A percentile compares a stretch with the other conserved stretches of the same genome.
Conservation (phyloP, 2,329 filamentous ascomycete species). For the Epicoccum nigrum region DNA sequence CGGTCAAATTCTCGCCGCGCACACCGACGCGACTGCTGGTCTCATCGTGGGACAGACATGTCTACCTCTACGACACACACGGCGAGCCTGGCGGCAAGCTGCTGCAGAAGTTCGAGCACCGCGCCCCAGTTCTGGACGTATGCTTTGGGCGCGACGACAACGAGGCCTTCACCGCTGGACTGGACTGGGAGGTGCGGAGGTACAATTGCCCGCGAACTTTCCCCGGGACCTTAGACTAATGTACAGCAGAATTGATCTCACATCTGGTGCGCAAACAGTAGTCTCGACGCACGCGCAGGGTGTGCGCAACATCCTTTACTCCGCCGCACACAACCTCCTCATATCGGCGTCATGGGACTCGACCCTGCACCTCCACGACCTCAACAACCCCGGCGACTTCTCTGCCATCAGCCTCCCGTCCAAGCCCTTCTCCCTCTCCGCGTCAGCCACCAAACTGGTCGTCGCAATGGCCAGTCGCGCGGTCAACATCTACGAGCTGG, state of each 20-base stretch:
- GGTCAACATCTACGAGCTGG: slow-evolving; percentile 93
- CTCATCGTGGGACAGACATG: slow-evolving; percentile 90
- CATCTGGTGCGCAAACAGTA: slow-evolving; percentile 72
- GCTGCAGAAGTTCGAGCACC: slow-evolving; percentile 76
- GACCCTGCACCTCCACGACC: slow-evolving; percentile 83
- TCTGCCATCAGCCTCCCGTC: slow-evolving; percentile 74
- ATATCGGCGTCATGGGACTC: slow-evolving; percentile 93
- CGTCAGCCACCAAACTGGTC: slow-evolving; percentile 83
- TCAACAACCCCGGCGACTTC: slow-evolving; percentile 60
- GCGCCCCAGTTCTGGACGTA: slow-evolving; percentile 85
- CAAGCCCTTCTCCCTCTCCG: slow-evolving; percentile 85
- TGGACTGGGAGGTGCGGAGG: slow-evolving; percentile 86
- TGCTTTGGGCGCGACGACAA: slow-evolving; percentile 85
- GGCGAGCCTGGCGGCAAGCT: slow-evolving; percentile 66
- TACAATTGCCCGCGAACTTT: slow-evolving; percentile 46
- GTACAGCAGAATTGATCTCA: slow-evolving; percentile 67
- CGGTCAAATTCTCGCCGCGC: slow-evolving; percentile 81
- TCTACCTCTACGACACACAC: slow-evolving; percentile 85
- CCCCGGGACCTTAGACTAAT: neutral
- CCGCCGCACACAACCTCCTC: slow-evolving; percentile 74
- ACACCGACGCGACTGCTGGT: slow-evolving; percentile 81
- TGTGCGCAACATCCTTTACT: slow-evolving; percentile 85
- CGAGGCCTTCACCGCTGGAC: slow-evolving; percentile 82
- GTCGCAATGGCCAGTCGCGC: slow-evolving; percentile 94
- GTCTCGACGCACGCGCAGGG: slow-evolving; percentile 80